phyloP scores from a whole-genome alignment of 495 filamentous ascomycete genomes.

The Tuber indicum region DNA sequence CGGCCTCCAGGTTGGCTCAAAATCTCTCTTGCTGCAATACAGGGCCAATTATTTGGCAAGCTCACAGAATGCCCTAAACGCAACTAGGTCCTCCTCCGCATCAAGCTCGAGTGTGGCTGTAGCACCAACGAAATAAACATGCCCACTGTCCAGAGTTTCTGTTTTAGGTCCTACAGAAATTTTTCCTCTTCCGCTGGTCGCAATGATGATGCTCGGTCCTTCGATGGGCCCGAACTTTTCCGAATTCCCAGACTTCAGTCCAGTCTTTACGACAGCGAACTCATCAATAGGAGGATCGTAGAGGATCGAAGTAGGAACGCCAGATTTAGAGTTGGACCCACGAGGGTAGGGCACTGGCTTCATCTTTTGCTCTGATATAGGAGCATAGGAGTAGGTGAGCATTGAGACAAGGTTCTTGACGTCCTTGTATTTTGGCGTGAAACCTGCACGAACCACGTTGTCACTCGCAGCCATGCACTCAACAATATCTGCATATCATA shows the following conservation, averaged over 20 bases:
- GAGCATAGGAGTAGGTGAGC: slow-evolving; percentile 90
- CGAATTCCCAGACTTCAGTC: slow-evolving; percentile 65
- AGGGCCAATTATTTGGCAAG: slow-evolving; percentile 43
- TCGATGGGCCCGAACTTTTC: slow-evolving; percentile 78
- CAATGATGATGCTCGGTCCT: slow-evolving; percentile 88
- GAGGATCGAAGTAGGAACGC: slow-evolving; percentile 49
- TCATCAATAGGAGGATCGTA: slow-evolving; percentile 97
- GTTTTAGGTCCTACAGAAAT: slow-evolving; percentile 73
- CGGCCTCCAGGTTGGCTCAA: background rate
- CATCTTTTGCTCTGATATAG: slow-evolving; percentile 92
- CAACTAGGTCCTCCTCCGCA: slow-evolving; percentile 62
- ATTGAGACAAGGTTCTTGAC: slow-evolving; percentile 82
- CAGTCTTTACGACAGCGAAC: slow-evolving; percentile 81
- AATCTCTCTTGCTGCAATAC: background rate
- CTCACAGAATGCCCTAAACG: slow-evolving; percentile 95
- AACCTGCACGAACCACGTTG: slow-evolving; percentile 94
- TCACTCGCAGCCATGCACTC: slow-evolving; percentile 98
- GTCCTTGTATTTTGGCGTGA: slow-evolving; percentile 98
- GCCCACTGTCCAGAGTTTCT: slow-evolving; percentile 68
- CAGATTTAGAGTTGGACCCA: slow-evolving; percentile 46
- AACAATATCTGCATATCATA: slow-evolving; percentile 62
- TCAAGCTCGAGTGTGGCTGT: slow-evolving; percentile 78
- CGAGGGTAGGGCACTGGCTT: slow-evolving; percentile 69
- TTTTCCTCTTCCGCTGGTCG: slow-evolving; percentile 70
- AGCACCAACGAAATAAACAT: slow-evolving; percentile 89